Evolutionary conservation across 208 protist genomes (phyloP).

Genomic region (Blastocrithidia nonstop): DNA sequence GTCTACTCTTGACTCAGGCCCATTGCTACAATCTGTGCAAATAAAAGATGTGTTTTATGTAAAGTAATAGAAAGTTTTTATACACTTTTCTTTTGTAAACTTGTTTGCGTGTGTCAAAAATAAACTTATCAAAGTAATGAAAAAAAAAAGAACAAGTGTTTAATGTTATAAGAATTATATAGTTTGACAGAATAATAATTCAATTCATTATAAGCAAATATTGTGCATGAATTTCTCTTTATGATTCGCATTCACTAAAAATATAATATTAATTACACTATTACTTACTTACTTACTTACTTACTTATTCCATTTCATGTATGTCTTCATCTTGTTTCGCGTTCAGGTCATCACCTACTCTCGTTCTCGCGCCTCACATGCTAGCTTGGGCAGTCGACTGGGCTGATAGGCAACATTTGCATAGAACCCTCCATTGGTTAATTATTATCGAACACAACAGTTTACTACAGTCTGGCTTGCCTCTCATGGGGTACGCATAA

Average conservation of each 20-base stretch:
- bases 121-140: not conserved
- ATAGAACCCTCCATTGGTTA: constrained; percentile 76
- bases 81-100: too few species aligned
- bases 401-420: constrained; percentile 48
- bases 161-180: too few species aligned
- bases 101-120: not conserved
- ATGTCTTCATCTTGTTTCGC: constrained; percentile 52
- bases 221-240: constrained; percentile 1
- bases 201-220: not conserved
- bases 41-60: too few species aligned
- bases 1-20: constrained; percentile 53
- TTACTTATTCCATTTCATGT: constrained; percentile 62
- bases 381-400: constrained; percentile 39
- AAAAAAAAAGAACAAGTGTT: not conserved
- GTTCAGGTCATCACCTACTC: constrained; percentile 53
- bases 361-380: constrained; percentile 38
- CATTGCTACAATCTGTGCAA: constrained; percentile 11
- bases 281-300: constrained; percentile 3
- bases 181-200: too few species aligned
- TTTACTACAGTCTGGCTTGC: constrained; percentile 71
- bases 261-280: too few species aligned
- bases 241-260: too few species aligned
- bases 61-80: too few species aligned
- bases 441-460: constrained; percentile 54
- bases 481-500: constrained; percentile 61